Evolutionary conservation across 306 rosid genomes (phyloP), one percentile per base, ranked within the genome.

Genomic region (Prunus dulcis): DNA sequence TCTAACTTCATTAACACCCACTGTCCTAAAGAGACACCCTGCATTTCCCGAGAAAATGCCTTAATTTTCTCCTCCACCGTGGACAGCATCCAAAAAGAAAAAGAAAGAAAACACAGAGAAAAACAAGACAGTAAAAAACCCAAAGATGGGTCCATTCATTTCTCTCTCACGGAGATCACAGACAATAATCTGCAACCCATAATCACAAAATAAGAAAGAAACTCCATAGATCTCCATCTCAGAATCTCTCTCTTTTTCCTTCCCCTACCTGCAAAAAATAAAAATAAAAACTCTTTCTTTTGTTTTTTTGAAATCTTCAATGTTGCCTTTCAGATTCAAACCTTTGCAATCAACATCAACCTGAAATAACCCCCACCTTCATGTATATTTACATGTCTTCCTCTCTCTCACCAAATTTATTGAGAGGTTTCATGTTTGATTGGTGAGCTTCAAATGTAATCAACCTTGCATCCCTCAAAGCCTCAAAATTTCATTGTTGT

Each of bases 91-190:
- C 64, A 45, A 25, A 76, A 71, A 34, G 41, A 75, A 32, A 74
- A 71, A 28, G 30, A 72, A 82, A 15, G 71, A 52, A 30, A 3
- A 34, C 27, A 38, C 11, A 30, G 20, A 63, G 32, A 60, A 83
- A 75, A 78, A 76, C 58, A 69, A 75, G 53, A 27, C 67, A 28
- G 69, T 41, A 27, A 30, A 72, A 72, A 73, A 49, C 82, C 71
- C 78, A 73, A 60, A 73, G 67, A 80, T 71, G 79, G 52, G 70
- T 50, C 84, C 62, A 67, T 78, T 63, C 52, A 46, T 41, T 77
- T 71, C 76, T 76, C 74, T 52, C 85, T 78, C 86, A 71, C 82
- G 85, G 83, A 69, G 87, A 66, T 86, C 76, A 71, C 82, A 71
- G 82, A n/a, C 47, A 75, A 53, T 13, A 41, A 13, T 34, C 41